Conservation (phyloP, 805 yeast genomes). For the Myxozyma melibiosi region DNA sequence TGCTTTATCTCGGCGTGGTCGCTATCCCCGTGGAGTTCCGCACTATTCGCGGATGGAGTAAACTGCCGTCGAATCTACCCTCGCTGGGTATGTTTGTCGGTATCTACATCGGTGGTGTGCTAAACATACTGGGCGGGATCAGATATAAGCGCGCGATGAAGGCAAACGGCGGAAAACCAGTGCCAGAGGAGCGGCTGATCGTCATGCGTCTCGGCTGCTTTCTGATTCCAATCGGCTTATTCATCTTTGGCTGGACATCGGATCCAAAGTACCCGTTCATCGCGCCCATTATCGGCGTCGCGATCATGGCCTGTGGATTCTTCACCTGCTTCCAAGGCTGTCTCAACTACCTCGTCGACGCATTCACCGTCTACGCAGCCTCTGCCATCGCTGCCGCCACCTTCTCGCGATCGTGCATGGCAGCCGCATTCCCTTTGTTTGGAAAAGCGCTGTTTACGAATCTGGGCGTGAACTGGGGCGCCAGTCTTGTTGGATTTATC, state of each 20-base stretch:
- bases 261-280: conserved; percentile 59
- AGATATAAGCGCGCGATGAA: conserved; percentile 9
- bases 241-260: conserved; percentile 77
- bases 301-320: conserved; percentile 43
- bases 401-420: conserved; percentile 57
- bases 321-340: conserved; percentile 48
- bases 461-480: conserved; percentile 59
- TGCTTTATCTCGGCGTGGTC: conserved; percentile 48
- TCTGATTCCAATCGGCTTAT: conserved; percentile 59
- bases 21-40: conserved; percentile 47
- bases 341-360: conserved; percentile 47
- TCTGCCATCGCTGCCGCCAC: conserved; percentile 61
- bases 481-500: conserved; percentile 54
- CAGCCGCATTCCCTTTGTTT: conserved; percentile 55
- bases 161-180: conserved; percentile 19
- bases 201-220: conserved; percentile 52
- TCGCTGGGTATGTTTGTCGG: conserved; percentile 42
- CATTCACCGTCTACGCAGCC: conserved; percentile 57
- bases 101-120: conserved; percentile 39
- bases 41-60: conserved; percentile 15
- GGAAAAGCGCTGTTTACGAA: conserved; percentile 51
- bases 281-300: conserved; percentile 68
- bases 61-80: conserved; percentile 19
- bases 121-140: conserved; percentile 19
- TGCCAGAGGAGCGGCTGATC: conserved; percentile 37